Percentiles rank a stretch among this genome's conserved stretches.
Evolutionary conservation across 2,329 filamentous ascomycete genomes (phyloP).

Genomic region (Penicillium sp.): DNA sequence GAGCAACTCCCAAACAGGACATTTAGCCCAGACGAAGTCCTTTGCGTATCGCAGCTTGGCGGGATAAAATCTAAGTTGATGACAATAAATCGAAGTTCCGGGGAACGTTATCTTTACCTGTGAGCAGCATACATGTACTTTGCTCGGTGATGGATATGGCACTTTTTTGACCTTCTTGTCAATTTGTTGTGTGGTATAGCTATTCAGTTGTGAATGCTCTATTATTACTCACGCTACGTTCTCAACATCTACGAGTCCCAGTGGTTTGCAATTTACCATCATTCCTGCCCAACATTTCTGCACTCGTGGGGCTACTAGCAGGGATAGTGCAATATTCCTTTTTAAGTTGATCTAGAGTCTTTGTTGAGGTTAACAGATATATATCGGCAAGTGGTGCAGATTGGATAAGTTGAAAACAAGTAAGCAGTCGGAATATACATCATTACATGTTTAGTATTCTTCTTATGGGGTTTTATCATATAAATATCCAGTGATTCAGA

Average conservation of each 20-base stretch:
- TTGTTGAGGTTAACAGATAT: background rate
- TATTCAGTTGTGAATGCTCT: too few species aligned
- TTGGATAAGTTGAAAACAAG: background rate
- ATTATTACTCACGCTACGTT: background rate
- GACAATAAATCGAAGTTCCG: too few species aligned
- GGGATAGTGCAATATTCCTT: background rate
- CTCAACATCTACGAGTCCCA: background rate
- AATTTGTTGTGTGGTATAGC: too few species aligned
- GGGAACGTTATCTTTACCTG: too few species aligned
- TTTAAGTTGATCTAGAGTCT: background rate
- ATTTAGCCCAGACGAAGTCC: background rate
- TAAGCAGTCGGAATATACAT: background rate
- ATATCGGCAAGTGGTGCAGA: background rate
- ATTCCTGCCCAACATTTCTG: background rate
- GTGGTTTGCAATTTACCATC: background rate
- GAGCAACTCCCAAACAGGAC: background rate
- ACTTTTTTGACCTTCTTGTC: too few species aligned
- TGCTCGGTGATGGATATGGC: too few species aligned
- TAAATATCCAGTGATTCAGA: background rate
- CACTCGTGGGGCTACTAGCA: background rate
- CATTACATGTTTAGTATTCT: background rate
- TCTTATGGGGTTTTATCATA: background rate
- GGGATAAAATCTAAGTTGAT: too few species aligned
- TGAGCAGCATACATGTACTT: too few species aligned
- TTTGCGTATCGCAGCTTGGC: too few species aligned